These are phyloP conservation scores for Cicer arietinum DNA, from an alignment of 306 rosid genomes.

Conservation along the genomic window DNA sequence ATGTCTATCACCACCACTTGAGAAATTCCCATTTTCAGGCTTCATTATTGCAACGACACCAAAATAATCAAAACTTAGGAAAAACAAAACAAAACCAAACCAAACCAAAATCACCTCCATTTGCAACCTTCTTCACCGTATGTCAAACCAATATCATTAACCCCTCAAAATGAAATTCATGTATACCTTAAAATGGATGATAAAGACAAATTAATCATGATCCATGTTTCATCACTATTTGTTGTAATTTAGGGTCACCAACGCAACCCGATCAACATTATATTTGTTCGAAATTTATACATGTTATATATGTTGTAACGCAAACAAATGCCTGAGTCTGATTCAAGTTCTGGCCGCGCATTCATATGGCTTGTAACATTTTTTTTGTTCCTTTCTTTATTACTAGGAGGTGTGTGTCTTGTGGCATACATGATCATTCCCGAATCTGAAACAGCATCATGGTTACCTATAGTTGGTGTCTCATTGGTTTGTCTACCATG, in stretches of 20 bases:
- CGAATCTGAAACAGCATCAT: constrained; percentile 43
- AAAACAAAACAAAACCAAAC: not conserved
- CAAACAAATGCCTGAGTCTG: constrained; percentile 63
- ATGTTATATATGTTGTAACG: not conserved
- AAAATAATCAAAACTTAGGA: not conserved
- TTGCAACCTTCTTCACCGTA: constrained; percentile 26
- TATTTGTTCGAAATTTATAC: not conserved
- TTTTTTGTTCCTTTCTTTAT: constrained; percentile 53
- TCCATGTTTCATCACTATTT: not conserved
- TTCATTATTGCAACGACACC: constrained; percentile 37
- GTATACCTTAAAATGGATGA: constrained; percentile 50
- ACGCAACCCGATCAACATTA: too few species aligned
- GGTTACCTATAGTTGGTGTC: constrained; percentile 68
- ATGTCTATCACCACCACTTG: constrained; percentile 48
- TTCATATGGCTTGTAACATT: constrained; percentile 65
- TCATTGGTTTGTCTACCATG: constrained; percentile 80
- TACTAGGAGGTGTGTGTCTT: constrained; percentile 73
- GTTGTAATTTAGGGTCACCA: too few species aligned
- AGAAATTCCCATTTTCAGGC: constrained; percentile 42
- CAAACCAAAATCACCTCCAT: constrained; percentile 34
- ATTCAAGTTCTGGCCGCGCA: constrained; percentile 54
- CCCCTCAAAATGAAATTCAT: not conserved
- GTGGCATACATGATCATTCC: constrained; percentile 58
- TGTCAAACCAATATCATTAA: constrained; percentile 34
- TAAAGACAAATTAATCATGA: constrained; percentile 36